phyloP scores from a whole-genome alignment of 345 rosid species.

The Erodium maritimum region DNA sequence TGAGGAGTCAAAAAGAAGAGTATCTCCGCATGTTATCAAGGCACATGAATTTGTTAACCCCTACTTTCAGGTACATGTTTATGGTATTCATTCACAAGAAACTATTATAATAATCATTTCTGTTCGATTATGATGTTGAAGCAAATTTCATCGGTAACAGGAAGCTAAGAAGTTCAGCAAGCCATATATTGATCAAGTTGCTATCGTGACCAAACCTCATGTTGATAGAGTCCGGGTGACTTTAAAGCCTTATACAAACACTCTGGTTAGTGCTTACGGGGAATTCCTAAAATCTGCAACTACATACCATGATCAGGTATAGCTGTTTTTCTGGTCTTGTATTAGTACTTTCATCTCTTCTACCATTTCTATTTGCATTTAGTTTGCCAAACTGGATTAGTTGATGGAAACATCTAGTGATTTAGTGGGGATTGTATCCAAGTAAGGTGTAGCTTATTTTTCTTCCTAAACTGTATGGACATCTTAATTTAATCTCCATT shows the following conservation, averaged over 20 bases:
- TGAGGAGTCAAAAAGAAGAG: conserved; percentile 46
- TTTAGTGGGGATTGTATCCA: too few relatives aligned
- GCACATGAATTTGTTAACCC: conserved; percentile 70
- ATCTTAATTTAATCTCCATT: too few relatives aligned
- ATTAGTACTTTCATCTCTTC: neutral
- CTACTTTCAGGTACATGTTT: conserved; percentile 59
- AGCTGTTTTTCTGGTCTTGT: neutral
- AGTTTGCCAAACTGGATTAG: too few relatives aligned
- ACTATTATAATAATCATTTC: neutral
- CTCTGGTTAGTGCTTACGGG: conserved; percentile 49
- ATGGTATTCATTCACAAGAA: neutral
- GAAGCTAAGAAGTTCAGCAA: conserved; percentile 80
- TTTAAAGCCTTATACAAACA: conserved; percentile 67
- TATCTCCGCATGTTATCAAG: conserved; percentile 48
- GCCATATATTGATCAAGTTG: conserved; percentile 85
- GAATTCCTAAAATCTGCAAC: conserved; percentile 76
- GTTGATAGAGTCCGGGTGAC: conserved; percentile 52
- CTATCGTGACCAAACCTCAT: conserved; percentile 75
- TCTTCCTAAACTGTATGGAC: too few relatives aligned
- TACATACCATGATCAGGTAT: conserved; percentile 81
- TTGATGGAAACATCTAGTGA: too few relatives aligned
- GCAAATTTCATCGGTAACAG: conserved; percentile 26
- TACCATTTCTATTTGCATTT: too few relatives aligned
- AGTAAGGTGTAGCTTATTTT: too few relatives aligned
- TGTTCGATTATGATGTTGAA: conserved; percentile 2